These are phyloP conservation scores for Termitomyces sp. DNA, from an alignment of 768 basidiomycete species.

Conservation along the genomic window DNA sequence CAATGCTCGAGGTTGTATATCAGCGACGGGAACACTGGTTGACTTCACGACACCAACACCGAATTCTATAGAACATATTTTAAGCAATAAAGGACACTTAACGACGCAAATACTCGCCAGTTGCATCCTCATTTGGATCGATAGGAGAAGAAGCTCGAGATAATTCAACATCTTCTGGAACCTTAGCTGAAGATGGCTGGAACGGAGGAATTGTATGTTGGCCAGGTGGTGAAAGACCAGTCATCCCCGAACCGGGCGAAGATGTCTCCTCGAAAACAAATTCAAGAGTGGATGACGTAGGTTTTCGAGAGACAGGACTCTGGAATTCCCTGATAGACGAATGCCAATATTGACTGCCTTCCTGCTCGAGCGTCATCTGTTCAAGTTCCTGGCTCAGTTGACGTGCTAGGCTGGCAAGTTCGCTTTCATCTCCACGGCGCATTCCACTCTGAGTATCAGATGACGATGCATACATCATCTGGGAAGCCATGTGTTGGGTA, in stretches of 20 bases:
- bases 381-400: slow-evolving; percentile 47
- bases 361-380: slow-evolving; percentile 28
- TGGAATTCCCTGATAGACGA: slow-evolving; percentile 12
- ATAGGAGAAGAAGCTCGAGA: slow-evolving; percentile 33
- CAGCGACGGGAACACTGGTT: slow-evolving; percentile 36
- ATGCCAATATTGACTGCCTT: no score
- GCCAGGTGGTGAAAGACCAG: slow-evolving; percentile 8
- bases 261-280: slow-evolving; percentile 33
- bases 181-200: slow-evolving; percentile 30
- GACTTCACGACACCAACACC: slow-evolving; percentile 49
- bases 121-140: slow-evolving; percentile 33
- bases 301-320: slow-evolving; percentile 15
- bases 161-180: slow-evolving; percentile 47
- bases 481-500: slow-evolving; percentile 9
- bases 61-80: slow-evolving; percentile 29
- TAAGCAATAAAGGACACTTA: neutral
- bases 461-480: slow-evolving; percentile 1
- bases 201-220: slow-evolving; percentile 28
- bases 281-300: slow-evolving; percentile 26
- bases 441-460: slow-evolving; percentile 19
- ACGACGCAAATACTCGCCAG: slow-evolving; percentile 23
- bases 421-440: slow-evolving; percentile 32
- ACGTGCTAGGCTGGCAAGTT: slow-evolving; percentile 43
- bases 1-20: slow-evolving; percentile 32
- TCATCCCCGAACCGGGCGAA: slow-evolving; percentile 17